A percentile compares a stretch with the other conserved stretches of the same genome.
Conservation (phyloP, 495 filamentous ascomycete species). For the Pseudevernia furfuracea region DNA sequence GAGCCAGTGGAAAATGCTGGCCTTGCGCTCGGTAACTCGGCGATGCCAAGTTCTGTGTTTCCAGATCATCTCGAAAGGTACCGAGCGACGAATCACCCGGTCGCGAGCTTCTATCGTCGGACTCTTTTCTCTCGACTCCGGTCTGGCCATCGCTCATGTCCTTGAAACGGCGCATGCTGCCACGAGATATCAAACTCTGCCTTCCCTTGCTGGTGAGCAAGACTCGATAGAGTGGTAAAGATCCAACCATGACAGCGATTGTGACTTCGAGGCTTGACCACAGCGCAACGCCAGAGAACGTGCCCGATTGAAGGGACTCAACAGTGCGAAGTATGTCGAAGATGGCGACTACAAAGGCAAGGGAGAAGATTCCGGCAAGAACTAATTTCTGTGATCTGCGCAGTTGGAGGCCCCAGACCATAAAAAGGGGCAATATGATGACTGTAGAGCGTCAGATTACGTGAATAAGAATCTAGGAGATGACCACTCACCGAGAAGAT, state of each 20-base stretch:
- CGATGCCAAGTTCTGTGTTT: conserved; percentile 14
- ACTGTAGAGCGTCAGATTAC: conserved; percentile 2
- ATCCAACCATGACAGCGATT: conserved; percentile 19
- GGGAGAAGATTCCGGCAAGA: conserved; percentile 16
- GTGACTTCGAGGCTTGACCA: conserved; percentile 22
- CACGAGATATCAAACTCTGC: conserved; percentile 7
- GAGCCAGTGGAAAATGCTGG: conserved; percentile 2
- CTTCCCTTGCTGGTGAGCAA: conserved; percentile 15
- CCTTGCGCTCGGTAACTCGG: neutral
- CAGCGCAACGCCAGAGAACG: conserved; percentile 15
- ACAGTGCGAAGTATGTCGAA: conserved; percentile 23
- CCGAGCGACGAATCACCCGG: neutral
- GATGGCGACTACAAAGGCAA: conserved; percentile 16
- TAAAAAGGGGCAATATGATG: conserved; percentile 16
- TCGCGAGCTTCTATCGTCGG: conserved; percentile 1
- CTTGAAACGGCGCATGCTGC: conserved; percentile 5
- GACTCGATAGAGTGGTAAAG: conserved; percentile 16
- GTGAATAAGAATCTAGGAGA: neutral
- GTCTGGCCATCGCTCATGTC: conserved; percentile 9
- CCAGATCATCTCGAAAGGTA: conserved; percentile 16
- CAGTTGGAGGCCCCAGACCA: conserved; percentile 19
- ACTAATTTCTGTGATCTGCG: conserved; percentile 10
- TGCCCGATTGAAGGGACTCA: conserved; percentile 17
- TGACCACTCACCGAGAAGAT: conserved; percentile 10
- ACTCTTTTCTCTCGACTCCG: conserved; percentile 4